Base-by-base conservation (phyloP, 352 stramenopile species). In the Blastocystis sp. region DNA sequence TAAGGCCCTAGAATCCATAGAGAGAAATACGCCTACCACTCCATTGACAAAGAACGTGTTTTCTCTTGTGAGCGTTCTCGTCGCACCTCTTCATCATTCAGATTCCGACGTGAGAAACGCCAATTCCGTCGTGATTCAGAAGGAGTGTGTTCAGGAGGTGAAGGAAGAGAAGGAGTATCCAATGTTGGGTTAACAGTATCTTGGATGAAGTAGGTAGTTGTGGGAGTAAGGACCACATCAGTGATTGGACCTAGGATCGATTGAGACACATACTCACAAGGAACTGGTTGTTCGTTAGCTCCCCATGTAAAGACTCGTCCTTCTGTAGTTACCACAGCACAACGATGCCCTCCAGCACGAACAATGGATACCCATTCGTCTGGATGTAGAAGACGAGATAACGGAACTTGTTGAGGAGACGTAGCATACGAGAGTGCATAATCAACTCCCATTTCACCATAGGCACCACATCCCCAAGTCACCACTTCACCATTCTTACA, bases 401-500 rank as follows among this genome's bases (percentile, higher is more conserved):
- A 16, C 0, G 69, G 69, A 5, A 80, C 37, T 19, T 65, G 32
- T 49, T 59, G 32, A 1, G 69, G 69, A 6, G 43, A n/a, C 0
- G 49, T 52, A n/a, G 42, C 42, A 39, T 59, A 80, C 0, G 24
- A 42, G 12, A 80, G 24, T 1, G 49, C 14, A 5, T 32, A 27
- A 4, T 51, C 24, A n/a, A 39, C 16, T 7, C 12, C 37, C 21
- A 63, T 27, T 39, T 80, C 37, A 19, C 69, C 69, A 21, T 80
- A 54, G 27, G 61, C 27, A 9, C 69, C 69, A 1, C 37, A 80
- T 4, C 69, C 69, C 69, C 69, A 80, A 19, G 69, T 59, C 24
- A 80, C 14, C 9, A 80, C 32, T 9, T 59, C 69, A n/a, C 69
- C 69, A 42, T 52, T 27, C n/a, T 59, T 39, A 54, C 69, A 80